Evolutionary conservation across 768 basidiomycete genomes (phyloP).

Genomic region (Pisolithus microcarpus): DNA sequence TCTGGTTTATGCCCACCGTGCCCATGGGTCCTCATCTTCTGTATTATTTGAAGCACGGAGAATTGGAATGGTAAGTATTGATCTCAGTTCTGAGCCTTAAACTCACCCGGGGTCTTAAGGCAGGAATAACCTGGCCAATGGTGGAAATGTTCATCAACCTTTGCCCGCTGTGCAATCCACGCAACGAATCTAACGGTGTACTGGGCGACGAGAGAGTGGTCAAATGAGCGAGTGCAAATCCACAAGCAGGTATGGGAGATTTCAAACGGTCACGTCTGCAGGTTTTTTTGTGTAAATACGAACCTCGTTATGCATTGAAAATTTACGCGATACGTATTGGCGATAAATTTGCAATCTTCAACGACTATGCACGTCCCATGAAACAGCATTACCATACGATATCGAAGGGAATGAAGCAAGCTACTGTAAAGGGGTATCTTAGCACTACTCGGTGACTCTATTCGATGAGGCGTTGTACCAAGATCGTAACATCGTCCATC

Average conservation of each 20-base stretch:
- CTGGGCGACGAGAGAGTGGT: slow-evolving; percentile 6
- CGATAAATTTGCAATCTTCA: no score
- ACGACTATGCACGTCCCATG: no score
- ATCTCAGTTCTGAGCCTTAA: not conserved
- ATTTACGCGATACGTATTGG: not conserved
- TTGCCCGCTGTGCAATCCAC: slow-evolving; percentile 48
- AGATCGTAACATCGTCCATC: slow-evolving; percentile 44
- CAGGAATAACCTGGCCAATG: slow-evolving; percentile 68
- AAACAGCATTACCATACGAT: no score
- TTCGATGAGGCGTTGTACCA: slow-evolving; percentile 31
- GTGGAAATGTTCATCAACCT: slow-evolving; percentile 57
- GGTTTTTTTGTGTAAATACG: slow-evolving; percentile 1
- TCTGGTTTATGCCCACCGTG: slow-evolving; percentile 57
- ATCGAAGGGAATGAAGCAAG: no score
- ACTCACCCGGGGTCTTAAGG: slow-evolving; percentile 31
- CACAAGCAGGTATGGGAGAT: no score
- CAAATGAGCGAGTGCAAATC: not conserved
- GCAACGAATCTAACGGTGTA: slow-evolving; percentile 27
- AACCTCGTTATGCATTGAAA: not conserved
- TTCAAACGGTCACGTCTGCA: not conserved
- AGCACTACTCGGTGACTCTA: not conserved
- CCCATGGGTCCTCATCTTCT: slow-evolving; percentile 44
- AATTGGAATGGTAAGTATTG: slow-evolving; percentile 50
- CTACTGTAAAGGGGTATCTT: no score
- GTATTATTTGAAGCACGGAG: slow-evolving; percentile 52